Base-by-base conservation (phyloP, 2,329 filamentous ascomycete species). In the Cadophora luteo-olivacea region DNA sequence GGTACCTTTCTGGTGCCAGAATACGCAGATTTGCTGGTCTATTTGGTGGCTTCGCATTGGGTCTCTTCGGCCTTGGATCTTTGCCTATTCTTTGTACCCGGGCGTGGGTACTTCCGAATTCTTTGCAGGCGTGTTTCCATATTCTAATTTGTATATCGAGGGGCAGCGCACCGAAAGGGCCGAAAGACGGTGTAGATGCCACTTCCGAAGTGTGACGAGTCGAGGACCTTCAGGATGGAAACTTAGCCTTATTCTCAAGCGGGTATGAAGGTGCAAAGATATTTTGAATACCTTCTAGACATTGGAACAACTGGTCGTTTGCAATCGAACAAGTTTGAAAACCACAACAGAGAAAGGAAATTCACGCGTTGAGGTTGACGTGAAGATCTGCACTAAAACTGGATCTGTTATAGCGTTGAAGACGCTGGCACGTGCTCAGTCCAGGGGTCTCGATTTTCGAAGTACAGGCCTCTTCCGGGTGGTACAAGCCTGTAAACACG, bases 11-110 rank as follows among this genome's bases (percentile, higher is more conserved):
- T 25, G 58, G 58, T 52, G 57, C 65, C 12, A 62, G 33, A 5
- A 67, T 48, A 2, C 65, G 65, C 11, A 67, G 58, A 36, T 19
- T 51, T 9, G 58, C 65, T 58, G 58, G 57, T 52, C 61, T 32
- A 48, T 29, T 45, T 2, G 58, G 49, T 14, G 60, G 33, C 25
- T 29, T 54, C 6, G 29, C 32, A 52, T 55, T 24, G 2, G 19
- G 49, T 25, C 36, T 24, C 11, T 57, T 57, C 24, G 63, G 51
- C 29, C 63, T 41, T n/a, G 48, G 45, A 33, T 54, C 65, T 58
- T 49, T 54, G 19, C 58, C 65, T 29, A 62, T 36, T 41, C 58
- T 38, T 14, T 48, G 58, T 6, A 62, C 38, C 14, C 49, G 48
- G 25, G 33, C 22, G 41, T 64, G 29, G n/a, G 32, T 29, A 33